A percentile compares a stretch with the other conserved stretches of the same genome.
Evolutionary conservation across 805 yeast genomes (phyloP).

Genomic region (Yarrowia yakushimensis): DNA sequence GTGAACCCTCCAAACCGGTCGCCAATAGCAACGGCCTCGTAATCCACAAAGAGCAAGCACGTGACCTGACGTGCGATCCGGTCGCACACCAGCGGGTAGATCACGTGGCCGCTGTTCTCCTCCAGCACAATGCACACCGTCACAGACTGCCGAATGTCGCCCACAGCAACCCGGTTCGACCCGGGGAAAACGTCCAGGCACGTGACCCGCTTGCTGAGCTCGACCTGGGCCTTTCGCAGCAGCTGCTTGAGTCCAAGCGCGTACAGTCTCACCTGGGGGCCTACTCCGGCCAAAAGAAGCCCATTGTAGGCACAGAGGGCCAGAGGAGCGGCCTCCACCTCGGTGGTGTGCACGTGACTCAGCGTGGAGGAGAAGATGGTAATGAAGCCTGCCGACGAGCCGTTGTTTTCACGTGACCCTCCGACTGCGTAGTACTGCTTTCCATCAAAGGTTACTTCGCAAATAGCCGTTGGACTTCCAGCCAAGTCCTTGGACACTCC

Average conservation of each 20-base stretch:
- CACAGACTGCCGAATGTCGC: slow-evolving; percentile 69
- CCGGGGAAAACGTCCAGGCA: slow-evolving; percentile 46
- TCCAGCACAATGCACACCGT: slow-evolving; percentile 51
- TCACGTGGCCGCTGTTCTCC: slow-evolving; percentile 42
- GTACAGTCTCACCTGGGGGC: slow-evolving; percentile 53
- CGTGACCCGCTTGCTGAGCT: slow-evolving; percentile 46
- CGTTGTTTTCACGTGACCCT: neutral
- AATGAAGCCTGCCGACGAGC: neutral
- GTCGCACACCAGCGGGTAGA: slow-evolving; percentile 70
- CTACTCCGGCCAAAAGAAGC: slow-evolving; percentile 56
- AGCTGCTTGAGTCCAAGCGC: slow-evolving; percentile 79
- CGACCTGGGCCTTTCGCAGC: slow-evolving; percentile 57
- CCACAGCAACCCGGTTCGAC: slow-evolving; percentile 60
- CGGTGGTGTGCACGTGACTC: slow-evolving; percentile 57
- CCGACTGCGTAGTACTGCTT: slow-evolving; percentile 32
- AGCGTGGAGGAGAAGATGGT: slow-evolving; percentile 34
- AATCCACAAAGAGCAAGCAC: slow-evolving; percentile 57
- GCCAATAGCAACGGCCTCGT: slow-evolving; percentile 74
- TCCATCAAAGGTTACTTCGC: neutral
- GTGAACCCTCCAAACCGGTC: slow-evolving; percentile 83
- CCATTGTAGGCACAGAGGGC: slow-evolving; percentile 57
- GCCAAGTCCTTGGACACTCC: neutral
- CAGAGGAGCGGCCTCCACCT: slow-evolving; percentile 46
- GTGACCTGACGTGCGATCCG: slow-evolving; percentile 64
- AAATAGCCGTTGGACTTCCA: neutral